phyloP scores from a whole-genome alignment of 179 eudicot genomes.

The Vitellaria paradoxa region DNA sequence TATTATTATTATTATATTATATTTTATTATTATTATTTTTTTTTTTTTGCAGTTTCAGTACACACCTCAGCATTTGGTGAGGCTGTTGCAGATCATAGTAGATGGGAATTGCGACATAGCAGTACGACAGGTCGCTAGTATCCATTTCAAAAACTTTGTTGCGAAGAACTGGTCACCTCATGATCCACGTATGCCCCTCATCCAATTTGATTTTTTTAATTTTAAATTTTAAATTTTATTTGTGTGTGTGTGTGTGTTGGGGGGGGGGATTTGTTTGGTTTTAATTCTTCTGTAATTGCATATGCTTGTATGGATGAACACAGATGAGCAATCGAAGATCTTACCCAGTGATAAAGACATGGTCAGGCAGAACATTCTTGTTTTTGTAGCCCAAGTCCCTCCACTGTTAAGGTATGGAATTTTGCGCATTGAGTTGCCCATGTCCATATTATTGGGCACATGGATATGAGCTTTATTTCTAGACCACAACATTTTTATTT shows the following conservation, averaged over 20 bases:
- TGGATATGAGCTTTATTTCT: too few relatives aligned
- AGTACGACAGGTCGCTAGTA: constrained; percentile 91
- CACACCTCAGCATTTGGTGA: constrained; percentile 87
- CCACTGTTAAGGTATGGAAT: constrained; percentile 67
- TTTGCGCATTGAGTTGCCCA: background rate
- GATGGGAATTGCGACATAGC: constrained; percentile 85
- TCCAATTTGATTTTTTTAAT: too few relatives aligned
- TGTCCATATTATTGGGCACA: too few relatives aligned
- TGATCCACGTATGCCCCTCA: constrained; percentile 61
- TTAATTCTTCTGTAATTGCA: background rate
- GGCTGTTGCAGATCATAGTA: constrained; percentile 85
- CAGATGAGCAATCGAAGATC: constrained; percentile 86
- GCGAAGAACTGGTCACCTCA: constrained; percentile 91
- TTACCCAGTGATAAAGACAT: constrained; percentile 66
- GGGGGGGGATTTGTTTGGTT: background rate
- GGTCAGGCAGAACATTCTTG: constrained; percentile 87
- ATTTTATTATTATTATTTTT: too few relatives aligned
- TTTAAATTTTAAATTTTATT: too few relatives aligned
- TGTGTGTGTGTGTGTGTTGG: too few relatives aligned
- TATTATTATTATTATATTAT: too few relatives aligned
- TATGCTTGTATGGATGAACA: background rate
- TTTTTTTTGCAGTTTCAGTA: constrained; percentile 63
- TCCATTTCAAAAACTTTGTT: constrained; percentile 86
- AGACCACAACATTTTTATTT: background rate
- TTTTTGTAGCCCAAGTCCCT: constrained; percentile 78